Base-by-base conservation (phyloP, 257 asterid species). In the Apocynum venetum region DNA sequence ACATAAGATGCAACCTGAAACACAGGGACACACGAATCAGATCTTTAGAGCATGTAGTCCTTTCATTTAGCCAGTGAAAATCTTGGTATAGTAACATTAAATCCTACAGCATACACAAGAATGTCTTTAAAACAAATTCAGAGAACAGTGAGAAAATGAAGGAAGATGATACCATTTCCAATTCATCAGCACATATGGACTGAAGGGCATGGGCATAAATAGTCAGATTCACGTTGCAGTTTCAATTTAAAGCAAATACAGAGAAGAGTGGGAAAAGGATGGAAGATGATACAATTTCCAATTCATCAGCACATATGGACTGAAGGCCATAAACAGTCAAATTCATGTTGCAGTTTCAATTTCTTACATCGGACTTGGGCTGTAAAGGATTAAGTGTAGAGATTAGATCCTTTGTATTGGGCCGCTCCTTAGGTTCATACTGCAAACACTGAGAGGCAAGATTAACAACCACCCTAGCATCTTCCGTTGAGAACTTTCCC, bases 371-470 rank as follows among this genome's bases (percentile, higher is more conserved):
- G 20, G 88, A 81, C 83, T 90, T 92, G 76, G 82, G 84, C 81
- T 90, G 96, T 84, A 93, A 76, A 41, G 93, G 93, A 78, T 88
- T 78, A 40, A 93, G 97, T n/a, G 92, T 87, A 60, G 96, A 84
- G 73, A 91, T 93, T 63, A 91, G 93, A 78, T 89, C 98, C 68
- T 86, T 84, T 63, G 90, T 87, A 86, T 84, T 93, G 43, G 98
- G 98, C 69, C 97, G 89, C 85, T 93, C 97, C 87, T 94, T 86
- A 75, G 97, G 97, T 83, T 91, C 97, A 75, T 88, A 91, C 79
- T 93, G 95, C 85, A 93, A 85, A 79, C 97, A 91, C 81, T 86
- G 91, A 38, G 97, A 91, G 72, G 98, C 97, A 73, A 91, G 95
- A 79, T 87, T 92, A 79, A 93, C 88, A 76, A 91, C 96, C 2